Percentiles rank a stretch among this genome's conserved stretches.
Conservation (phyloP, 148 eudicot species). For the Chenopodium quinoa region DNA sequence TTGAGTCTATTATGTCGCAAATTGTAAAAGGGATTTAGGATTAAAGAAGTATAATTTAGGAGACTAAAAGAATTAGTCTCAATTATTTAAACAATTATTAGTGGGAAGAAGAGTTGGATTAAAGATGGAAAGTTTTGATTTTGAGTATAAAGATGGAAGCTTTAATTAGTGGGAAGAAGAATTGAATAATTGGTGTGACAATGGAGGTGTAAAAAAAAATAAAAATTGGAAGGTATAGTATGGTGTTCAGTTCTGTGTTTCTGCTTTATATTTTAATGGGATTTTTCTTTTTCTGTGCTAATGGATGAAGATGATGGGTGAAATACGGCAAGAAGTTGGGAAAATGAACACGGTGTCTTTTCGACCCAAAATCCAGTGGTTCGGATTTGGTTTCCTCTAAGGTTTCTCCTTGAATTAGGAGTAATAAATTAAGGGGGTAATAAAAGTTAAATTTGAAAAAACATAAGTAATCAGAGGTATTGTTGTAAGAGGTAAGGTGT, state of each 20-base stretch:
- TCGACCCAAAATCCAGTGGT: background rate
- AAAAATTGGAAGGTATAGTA: background rate
- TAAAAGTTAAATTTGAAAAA: too few species aligned
- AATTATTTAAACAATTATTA: too few species aligned
- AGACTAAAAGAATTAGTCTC: background rate
- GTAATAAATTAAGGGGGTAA: too few species aligned
- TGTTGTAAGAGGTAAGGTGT: too few species aligned
- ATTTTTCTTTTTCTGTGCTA: slow-evolving; percentile 1
- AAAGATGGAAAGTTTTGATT: background rate
- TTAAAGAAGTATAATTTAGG: background rate
- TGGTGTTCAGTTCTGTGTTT: background rate
- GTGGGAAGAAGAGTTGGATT: background rate
- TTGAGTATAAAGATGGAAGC: background rate
- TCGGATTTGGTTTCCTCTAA: background rate
- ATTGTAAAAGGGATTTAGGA: too few species aligned
- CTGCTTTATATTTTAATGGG: background rate
- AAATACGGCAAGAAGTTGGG: slow-evolving; percentile 1
- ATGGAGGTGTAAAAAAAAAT: background rate
- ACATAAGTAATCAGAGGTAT: too few species aligned
- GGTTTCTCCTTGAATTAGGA: too few species aligned
- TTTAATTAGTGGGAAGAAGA: background rate
- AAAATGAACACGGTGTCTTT: slow-evolving; percentile 1
- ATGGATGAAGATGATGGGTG: slow-evolving; percentile 16
- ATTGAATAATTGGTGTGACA: background rate
- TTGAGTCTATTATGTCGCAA: too few species aligned